Conservation (phyloP, 2,329 filamentous ascomycete genomes). For the Neofusicoccum cordaticola region DNA sequence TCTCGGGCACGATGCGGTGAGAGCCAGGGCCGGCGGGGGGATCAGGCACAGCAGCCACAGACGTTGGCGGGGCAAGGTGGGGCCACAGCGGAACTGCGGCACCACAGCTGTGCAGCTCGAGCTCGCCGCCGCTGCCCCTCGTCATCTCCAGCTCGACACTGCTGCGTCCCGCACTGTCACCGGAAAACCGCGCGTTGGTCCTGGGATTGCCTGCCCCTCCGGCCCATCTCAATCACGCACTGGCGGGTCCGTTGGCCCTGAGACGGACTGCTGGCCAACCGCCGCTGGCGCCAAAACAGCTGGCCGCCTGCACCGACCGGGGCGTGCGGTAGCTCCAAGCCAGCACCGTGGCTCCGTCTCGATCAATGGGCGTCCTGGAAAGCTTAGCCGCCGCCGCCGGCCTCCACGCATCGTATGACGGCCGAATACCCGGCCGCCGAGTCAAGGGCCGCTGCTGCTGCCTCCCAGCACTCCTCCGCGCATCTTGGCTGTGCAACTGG, state of each 20-base stretch:
- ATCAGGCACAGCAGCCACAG: slow-evolving; percentile 10
- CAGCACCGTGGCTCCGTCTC: not conserved
- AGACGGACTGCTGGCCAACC: not conserved
- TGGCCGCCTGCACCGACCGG: not conserved
- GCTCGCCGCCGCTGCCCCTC: not conserved
- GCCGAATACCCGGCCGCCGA: slow-evolving; percentile 6
- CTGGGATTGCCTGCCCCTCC: not conserved
- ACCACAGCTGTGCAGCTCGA: not conserved
- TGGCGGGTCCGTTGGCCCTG: not conserved
- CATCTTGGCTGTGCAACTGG: slow-evolving; percentile 2
- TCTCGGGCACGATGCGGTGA: slow-evolving; percentile 4
- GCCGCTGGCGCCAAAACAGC: not conserved
- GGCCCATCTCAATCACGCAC: not conserved
- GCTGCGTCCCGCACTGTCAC: not conserved
- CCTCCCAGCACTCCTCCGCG: not conserved
- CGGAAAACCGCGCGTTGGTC: not conserved
- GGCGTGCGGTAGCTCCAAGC: not conserved
- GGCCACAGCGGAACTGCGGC: slow-evolving; percentile 10
- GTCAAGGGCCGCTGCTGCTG: not conserved
- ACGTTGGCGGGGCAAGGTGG: slow-evolving; percentile 1
- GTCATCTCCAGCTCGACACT: not conserved
- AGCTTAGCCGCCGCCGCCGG: not conserved
- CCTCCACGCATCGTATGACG: not conserved
- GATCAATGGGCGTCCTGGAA: not conserved
- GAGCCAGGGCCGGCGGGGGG: not conserved